Percentiles rank a stretch among this genome's conserved stretches.
Evolutionary conservation across 2,329 filamentous ascomycete species (phyloP).

Genomic region (Colletotrichum tamarilloi): DNA sequence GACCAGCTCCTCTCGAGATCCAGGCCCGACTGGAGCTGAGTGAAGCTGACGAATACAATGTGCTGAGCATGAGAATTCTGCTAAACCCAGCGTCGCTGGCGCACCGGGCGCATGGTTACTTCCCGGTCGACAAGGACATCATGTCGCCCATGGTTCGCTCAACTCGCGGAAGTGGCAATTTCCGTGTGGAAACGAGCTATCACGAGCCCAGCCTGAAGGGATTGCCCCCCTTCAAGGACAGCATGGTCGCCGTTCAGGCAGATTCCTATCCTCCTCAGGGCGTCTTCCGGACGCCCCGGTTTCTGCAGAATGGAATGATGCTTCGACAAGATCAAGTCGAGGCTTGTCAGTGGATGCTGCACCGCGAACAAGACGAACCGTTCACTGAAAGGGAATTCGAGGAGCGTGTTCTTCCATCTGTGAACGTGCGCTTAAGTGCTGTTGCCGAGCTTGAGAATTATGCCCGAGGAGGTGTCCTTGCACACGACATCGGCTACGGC

Average conservation of each 20-base stretch:
- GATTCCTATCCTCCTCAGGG: background rate
- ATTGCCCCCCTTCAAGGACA: conserved; percentile 43
- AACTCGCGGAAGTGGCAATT: background rate
- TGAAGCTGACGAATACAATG: too few relatives aligned
- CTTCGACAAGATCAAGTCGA: conserved; percentile 39
- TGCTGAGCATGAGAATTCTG: conserved; percentile 25
- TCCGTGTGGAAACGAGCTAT: conserved; percentile 8
- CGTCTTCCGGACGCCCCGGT: conserved; percentile 30
- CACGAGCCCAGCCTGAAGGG: conserved; percentile 31
- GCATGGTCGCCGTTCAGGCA: conserved; percentile 36
- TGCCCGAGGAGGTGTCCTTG: conserved; percentile 52
- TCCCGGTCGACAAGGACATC: conserved; percentile 13
- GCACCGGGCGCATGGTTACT: conserved; percentile 35
- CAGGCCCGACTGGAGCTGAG: background rate
- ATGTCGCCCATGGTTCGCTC: conserved; percentile 16
- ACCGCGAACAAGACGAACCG: conserved; percentile 35
- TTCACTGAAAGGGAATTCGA: conserved; percentile 53
- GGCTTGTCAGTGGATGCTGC: conserved; percentile 42
- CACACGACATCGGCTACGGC: conserved; percentile 57
- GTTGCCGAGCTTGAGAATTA: conserved; percentile 42
- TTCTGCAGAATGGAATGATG: conserved; percentile 11
- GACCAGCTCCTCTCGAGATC: background rate
- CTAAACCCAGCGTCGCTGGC: conserved; percentile 34
- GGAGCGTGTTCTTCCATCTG: conserved; percentile 46
- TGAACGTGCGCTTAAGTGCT: conserved; percentile 48